A percentile compares a stretch with the other conserved stretches of the same genome.
Evolutionary conservation across 148 eudicot species (phyloP).

Genomic region (Cornus controversa): DNA sequence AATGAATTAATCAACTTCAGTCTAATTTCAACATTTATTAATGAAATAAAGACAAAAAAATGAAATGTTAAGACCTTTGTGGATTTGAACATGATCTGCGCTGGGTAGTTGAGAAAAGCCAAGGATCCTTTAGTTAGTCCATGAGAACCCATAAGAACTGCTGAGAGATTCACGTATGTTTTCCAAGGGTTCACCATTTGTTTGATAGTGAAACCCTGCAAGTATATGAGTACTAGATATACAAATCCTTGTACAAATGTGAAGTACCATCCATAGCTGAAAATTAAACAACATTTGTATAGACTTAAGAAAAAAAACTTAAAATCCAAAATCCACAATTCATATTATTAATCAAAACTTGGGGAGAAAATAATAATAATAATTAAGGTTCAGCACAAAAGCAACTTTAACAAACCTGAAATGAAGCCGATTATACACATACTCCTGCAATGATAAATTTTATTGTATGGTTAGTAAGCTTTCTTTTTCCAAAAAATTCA

Average conservation of each 20-base stretch:
- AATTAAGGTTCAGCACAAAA: neutral
- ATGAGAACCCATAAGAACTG: slow-evolving; percentile 82
- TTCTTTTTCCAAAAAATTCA: neutral
- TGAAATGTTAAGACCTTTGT: slow-evolving; percentile 49
- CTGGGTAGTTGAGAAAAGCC: slow-evolving; percentile 81
- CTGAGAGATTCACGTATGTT: slow-evolving; percentile 72
- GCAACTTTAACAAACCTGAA: slow-evolving; percentile 48
- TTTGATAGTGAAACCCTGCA: slow-evolving; percentile 76
- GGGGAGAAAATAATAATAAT: neutral
- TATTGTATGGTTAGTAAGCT: neutral
- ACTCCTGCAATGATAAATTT: slow-evolving; percentile 57
- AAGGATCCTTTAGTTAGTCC: slow-evolving; percentile 81
- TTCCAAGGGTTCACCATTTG: slow-evolving; percentile 92
- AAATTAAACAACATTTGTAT: neutral
- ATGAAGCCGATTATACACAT: slow-evolving; percentile 76
- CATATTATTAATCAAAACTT: neutral
- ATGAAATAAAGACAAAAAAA: neutral
- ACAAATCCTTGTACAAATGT: slow-evolving; percentile 82
- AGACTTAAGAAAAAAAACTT: neutral
- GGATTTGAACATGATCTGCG: slow-evolving; percentile 83
- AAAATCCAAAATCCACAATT: neutral
- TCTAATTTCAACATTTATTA: neutral
- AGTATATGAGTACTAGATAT: slow-evolving; percentile 55
- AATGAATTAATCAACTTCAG: neutral
- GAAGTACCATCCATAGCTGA: slow-evolving; percentile 87